Percentiles rank a stretch among this genome's conserved stretches.
Evolutionary conservation across 129 eudicot species (phyloP).

Genomic region (Glebionis coronaria): DNA sequence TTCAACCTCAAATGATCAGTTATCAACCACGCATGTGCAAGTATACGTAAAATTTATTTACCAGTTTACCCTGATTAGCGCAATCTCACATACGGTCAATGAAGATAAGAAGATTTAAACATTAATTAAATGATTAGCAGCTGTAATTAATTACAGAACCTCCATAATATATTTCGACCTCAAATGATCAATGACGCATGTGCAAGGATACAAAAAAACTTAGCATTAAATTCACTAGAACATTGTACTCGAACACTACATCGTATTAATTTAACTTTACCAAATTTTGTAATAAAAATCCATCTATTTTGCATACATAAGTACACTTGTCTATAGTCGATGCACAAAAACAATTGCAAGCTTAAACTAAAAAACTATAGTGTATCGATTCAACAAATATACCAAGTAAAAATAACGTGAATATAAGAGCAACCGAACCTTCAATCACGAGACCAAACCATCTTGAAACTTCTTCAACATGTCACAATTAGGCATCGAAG

Average conservation of each 20-base stretch:
- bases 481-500: slow-evolving; percentile 59
- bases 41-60: no score
- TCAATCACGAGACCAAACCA: slow-evolving; percentile 31
- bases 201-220: background rate
- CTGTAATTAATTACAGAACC: background rate
- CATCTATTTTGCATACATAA: slow-evolving; percentile 17
- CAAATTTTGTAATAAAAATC: background rate
- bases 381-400: background rate
- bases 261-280: background rate
- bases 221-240: background rate
- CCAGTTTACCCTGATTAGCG: no score
- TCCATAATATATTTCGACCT: background rate
- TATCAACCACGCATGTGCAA: background rate
- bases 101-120: no score
- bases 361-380: slow-evolving; percentile 21
- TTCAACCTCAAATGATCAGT: no score
- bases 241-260: slow-evolving; percentile 11
- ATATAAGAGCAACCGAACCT: slow-evolving; percentile 24
- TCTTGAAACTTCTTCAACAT: slow-evolving; percentile 37
- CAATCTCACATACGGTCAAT: no score
- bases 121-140: no score
- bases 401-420: background rate
- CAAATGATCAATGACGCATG: background rate
- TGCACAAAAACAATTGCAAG: background rate
- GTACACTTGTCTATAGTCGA: slow-evolving; percentile 17